These are phyloP conservation scores for Aspergillus eucalypticola DNA, from an alignment of 2,329 filamentous ascomycete species.

Conservation along the genomic window DNA sequence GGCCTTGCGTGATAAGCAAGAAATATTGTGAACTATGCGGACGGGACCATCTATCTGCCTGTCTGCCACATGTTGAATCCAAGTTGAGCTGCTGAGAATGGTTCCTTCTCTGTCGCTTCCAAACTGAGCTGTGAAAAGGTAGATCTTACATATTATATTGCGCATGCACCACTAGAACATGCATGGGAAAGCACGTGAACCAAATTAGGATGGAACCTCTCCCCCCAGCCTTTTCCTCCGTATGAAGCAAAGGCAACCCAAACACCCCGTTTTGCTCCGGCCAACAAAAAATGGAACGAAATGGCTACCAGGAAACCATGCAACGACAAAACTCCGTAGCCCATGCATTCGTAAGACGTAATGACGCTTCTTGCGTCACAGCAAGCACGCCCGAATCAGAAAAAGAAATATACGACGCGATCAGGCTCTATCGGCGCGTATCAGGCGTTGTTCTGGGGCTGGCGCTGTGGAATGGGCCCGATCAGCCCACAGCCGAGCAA, in stretches of 20 bases:
- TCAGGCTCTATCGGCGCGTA: constrained; percentile 1
- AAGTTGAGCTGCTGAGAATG: neutral
- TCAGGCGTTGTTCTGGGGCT: neutral
- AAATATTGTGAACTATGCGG: neutral
- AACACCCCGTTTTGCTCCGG: constrained; percentile 24
- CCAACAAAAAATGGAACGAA: constrained; percentile 24
- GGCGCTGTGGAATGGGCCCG: neutral
- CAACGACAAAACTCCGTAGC: constrained; percentile 36
- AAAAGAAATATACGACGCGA: constrained; percentile 8
- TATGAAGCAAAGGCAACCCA: constrained; percentile 17
- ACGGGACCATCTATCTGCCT: neutral
- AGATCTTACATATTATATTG: constrained; percentile 24
- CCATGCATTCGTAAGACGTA: constrained; percentile 41
- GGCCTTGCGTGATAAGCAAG: neutral
- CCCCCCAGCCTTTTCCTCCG: constrained; percentile 8
- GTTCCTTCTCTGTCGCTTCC: neutral
- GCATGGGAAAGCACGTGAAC: neutral
- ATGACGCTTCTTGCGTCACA: constrained; percentile 20
- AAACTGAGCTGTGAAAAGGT: constrained; percentile 4
- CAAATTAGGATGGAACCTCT: constrained; percentile 2
- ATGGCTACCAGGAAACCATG: constrained; percentile 28
- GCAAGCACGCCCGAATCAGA: constrained; percentile 17
- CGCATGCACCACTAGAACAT: constrained; percentile 16
- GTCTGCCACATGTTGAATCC: neutral
- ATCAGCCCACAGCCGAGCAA: neutral